Conservation (phyloP, 495 filamentous ascomycete species). For the Xylaria grammica region DNA sequence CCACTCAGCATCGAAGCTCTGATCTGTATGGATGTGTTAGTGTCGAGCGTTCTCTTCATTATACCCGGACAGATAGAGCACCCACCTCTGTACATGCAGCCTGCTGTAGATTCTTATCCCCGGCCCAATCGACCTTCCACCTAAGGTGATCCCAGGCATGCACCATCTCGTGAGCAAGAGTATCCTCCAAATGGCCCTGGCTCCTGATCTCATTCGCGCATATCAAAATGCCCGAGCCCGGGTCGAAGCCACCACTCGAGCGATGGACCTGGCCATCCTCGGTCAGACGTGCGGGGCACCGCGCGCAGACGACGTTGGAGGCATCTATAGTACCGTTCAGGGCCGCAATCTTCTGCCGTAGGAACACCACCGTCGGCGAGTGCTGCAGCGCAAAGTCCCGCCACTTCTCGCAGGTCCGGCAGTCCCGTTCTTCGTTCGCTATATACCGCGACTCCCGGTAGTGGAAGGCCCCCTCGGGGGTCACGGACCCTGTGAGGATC, state of each 20-base stretch:
- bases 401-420: conserved; percentile 75
- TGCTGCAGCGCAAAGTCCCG: conserved; percentile 80
- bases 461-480: conserved; percentile 66
- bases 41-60: conserved; percentile 5
- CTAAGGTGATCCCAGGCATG: conserved; percentile 93
- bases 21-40: conserved; percentile 62
- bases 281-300: conserved; percentile 64
- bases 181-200: conserved; percentile 83
- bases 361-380: conserved; percentile 84
- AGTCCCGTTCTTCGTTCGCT: conserved; percentile 71
- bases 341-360: conserved; percentile 75
- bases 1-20: conserved; percentile 89
- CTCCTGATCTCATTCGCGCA: conserved; percentile 87
- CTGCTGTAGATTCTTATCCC: conserved; percentile 73
- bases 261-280: conserved; percentile 49
- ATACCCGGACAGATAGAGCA: neutral
- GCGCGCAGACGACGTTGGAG: conserved; percentile 78
- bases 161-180: conserved; percentile 95
- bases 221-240: conserved; percentile 81
- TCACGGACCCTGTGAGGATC: conserved; percentile 73
- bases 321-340: conserved; percentile 75
- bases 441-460: conserved; percentile 73
- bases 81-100: conserved; percentile 93
- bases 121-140: conserved; percentile 83
- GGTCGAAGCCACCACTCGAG: conserved; percentile 78